Evolutionary conservation across 2,329 filamentous ascomycete genomes (phyloP).

Genomic region (Whalleya microplaca): DNA sequence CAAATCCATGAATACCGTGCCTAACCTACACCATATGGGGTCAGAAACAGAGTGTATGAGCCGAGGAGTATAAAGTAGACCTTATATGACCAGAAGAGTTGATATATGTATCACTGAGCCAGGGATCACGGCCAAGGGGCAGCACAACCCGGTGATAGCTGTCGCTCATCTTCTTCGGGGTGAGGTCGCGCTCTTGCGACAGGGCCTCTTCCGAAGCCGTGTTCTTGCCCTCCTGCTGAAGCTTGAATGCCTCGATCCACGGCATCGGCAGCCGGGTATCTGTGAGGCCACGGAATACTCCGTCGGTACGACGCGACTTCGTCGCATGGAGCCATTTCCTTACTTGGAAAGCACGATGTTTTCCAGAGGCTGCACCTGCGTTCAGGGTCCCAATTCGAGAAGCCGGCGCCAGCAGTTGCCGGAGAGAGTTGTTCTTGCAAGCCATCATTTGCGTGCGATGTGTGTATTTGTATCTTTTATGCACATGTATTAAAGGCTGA

Average conservation of each 20-base stretch:
- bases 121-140: slow-evolving; percentile 73
- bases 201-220: slow-evolving; percentile 28
- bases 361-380: not conserved
- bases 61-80: slow-evolving; percentile 41
- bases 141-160: slow-evolving; percentile 72
- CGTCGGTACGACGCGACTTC: slow-evolving; percentile 36
- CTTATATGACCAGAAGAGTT: slow-evolving; percentile 76
- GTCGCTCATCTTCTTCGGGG: slow-evolving; percentile 71
- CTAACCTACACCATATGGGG: slow-evolving; percentile 51
- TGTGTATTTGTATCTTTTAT: not conserved
- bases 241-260: slow-evolving; percentile 69
- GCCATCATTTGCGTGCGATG: slow-evolving; percentile 14
- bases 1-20: slow-evolving; percentile 78
- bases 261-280: slow-evolving; percentile 51
- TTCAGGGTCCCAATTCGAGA: slow-evolving; percentile 1
- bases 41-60: slow-evolving; percentile 1
- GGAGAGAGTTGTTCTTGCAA: slow-evolving; percentile 16
- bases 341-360: not conserved
- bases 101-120: slow-evolving; percentile 77
- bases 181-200: slow-evolving; percentile 55
- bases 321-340: slow-evolving; percentile 31
- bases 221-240: slow-evolving; percentile 51
- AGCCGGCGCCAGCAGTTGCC: slow-evolving; percentile 18
- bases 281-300: slow-evolving; percentile 42
- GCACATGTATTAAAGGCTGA: not conserved